Evolutionary conservation across 306 rosid genomes (phyloP), one percentile per base, ranked within the genome.

Genomic region (Acmispon strigosus): DNA sequence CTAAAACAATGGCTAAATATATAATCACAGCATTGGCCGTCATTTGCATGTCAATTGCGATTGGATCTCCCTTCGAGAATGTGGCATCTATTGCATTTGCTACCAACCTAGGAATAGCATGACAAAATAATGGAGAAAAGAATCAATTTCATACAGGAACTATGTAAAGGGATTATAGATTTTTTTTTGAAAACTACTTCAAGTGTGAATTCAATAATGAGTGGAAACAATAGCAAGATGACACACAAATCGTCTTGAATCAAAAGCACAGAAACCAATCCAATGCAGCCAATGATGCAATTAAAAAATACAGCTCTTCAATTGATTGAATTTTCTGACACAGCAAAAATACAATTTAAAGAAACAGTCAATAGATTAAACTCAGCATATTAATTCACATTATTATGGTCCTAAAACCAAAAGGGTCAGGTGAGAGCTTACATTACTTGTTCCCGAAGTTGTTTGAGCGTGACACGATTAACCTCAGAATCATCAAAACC

Each of bases 1-100:
- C 88, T 20, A 90, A 78, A 75, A 92, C 61, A 76, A 88, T 85
- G 24, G 96, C 96, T 72, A 92, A 70, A 74, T 90, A 92, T 75
- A 92, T 88, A 65, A 90, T 64, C 66, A 92, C 96, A 11, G 98
- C 85, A 71, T 67, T 70, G 69, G 76, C 91, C 16, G 96, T 92
- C 98, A 92, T 88, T 57, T 89, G 92, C 93, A 86, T 86, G 84
- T 92, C 96, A 64, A 90, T 92, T 37, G 98, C 96, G 6, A 92
- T 92, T 68, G 98, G 82, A 72, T 90, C 98, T 5, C 98, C 96
- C 82, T 73, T 90, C 1, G 96, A 79, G 82, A 90, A 90, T 17
- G 78, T 84, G 18, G 78, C 68, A 37, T 84, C 89, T 62, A 90
- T 72, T 37, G 90, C 96, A 73, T 82, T 86, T 20, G 96, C 90